Evolutionary conservation across 352 stramenopile genomes (phyloP), one percentile per base, ranked within the genome.

Genomic region (Phytophthora pisi): DNA sequence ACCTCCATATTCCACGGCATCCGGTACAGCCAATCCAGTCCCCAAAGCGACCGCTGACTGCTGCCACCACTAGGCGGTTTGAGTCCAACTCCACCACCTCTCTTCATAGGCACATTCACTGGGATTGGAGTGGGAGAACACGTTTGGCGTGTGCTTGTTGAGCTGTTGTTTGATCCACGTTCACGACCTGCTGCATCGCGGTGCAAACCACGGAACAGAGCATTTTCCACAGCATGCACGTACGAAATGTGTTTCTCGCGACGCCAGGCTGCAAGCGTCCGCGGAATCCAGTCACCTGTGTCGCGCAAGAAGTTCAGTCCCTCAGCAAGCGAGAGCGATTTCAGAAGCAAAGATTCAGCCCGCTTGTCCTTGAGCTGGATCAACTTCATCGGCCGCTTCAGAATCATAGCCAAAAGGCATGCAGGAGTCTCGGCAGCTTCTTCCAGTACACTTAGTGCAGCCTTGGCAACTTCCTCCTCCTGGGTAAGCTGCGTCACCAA

Each of bases 1-100:
- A 96, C 89, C 65, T 96, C 89, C 86, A 96, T 96, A 55, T 96
- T 96, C 89, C 89, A 96, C 3, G 89, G 89, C 88, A 96, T 95
- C 50, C 89, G 88, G 61, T 95, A 96, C 2, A 96, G 75, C 89
- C 89, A 96, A 59, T 96, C 89, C 4, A 96, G 74, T 13, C 86
- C 87, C 88, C 89, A 96, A 11, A 92, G 65, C 7, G 84, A 92
- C 0, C 84, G 75, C 34, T 92, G 84, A 51, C 77, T 88, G 53
- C 75, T 88, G 13, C 74, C 79, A 28, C 79, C 70, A 72, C 88
- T 93, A 31, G 72, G 68, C 10, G 72, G 68, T 43, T 77, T 77
- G 26, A 77, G 72, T n/a, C 72, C 72, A 50, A 81, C 75, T 15
- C 76, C 88, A 55, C 78, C 84, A 26, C 86, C 86, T 57, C 87